phyloP scores from a whole-genome alignment of 2,329 filamentous ascomycete genomes.

The Ascochyta koolunga region DNA sequence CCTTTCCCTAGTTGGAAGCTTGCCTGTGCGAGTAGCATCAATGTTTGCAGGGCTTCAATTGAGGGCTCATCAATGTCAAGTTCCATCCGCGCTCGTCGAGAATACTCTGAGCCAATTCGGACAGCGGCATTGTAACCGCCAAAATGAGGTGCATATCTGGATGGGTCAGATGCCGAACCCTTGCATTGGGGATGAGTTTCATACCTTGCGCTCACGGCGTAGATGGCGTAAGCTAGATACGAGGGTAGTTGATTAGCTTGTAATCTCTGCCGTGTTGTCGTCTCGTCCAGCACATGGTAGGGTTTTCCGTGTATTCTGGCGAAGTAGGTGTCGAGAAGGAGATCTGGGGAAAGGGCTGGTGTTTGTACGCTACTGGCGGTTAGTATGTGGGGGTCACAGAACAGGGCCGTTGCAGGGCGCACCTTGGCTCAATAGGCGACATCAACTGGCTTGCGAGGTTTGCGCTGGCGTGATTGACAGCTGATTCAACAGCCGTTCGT shows the following conservation, averaged over 20 bases:
- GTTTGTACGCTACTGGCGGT: constrained; percentile 44
- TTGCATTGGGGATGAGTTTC: constrained; percentile 8
- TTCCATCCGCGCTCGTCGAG: constrained; percentile 69
- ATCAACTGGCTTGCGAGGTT: constrained; percentile 42
- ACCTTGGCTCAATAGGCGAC: constrained; percentile 49
- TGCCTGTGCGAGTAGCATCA: constrained; percentile 76
- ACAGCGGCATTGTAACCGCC: constrained; percentile 71
- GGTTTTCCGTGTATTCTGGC: constrained; percentile 79
- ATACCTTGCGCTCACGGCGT: constrained; percentile 55
- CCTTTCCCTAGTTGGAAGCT: constrained; percentile 79
- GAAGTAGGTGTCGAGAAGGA: constrained; percentile 80
- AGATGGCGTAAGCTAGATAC: constrained; percentile 60
- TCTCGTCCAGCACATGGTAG: constrained; percentile 81
- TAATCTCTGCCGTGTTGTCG: constrained; percentile 72
- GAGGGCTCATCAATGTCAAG: constrained; percentile 82
- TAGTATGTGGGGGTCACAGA: constrained; percentile 10
- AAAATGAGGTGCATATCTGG: constrained; percentile 71
- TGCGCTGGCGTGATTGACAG: constrained; percentile 28
- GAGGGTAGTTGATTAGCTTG: constrained; percentile 68
- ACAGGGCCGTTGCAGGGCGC: constrained; percentile 16
- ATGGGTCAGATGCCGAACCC: constrained; percentile 45
- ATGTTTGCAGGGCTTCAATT: constrained; percentile 76
- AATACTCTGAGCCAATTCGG: constrained; percentile 74
- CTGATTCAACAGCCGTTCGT: constrained; percentile 35
- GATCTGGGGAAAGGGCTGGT: constrained; percentile 61